Evolutionary conservation across 768 basidiomycete species (phyloP), one percentile per base, ranked within the genome.

Genomic region (Rhizopogon salebrosus): DNA sequence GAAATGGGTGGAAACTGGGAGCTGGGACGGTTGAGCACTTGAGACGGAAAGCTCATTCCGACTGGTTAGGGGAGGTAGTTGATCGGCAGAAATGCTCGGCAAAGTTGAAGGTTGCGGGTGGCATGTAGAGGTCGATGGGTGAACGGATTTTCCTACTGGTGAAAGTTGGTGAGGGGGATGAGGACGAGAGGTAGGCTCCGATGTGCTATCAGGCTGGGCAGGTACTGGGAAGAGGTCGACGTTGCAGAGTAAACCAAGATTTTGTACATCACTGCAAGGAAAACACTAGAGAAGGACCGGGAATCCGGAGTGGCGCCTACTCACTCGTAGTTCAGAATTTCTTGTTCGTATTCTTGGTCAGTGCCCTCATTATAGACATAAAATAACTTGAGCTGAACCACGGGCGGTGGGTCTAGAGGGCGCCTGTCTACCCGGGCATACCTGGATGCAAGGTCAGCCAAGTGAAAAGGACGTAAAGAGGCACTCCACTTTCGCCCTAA

Each of bases 211-310:
- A 20, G 59, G 59, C 38, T 57, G 59, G 29, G 52, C 54, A 51
- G 76, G 73, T 7, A 87, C 78, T 4, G 83, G 84, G 56, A 87
- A 88, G 16, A 92, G 73, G 67, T 91, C 89, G 37, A 87, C 86
- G 3, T 84, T 87, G 66, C 89, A 90, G 14, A 92, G 64, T 11
- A 89, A 73, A 2, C 89, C 89, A 27, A 81, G 73, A n/a, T 73
- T 72, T 51, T 84, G 79, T 41, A 85, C 66, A 38, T 80, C 77
- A 39, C 87, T 89, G 60, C n/a, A 23, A 49, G 23, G n/a, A 53
- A 41, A 57, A 18, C 62, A 22, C 16, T 16, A 8, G 7, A 31
- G 43, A 6, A 29, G 6, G 4, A 43, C 29, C 6, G 18, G 13
- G 34, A 31, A 29, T 27, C 20, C 16, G 35, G 29, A 5, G 45